These are phyloP conservation scores for Lactarius quietus DNA, from an alignment of 768 basidiomycete species.

Conservation along the genomic window DNA sequence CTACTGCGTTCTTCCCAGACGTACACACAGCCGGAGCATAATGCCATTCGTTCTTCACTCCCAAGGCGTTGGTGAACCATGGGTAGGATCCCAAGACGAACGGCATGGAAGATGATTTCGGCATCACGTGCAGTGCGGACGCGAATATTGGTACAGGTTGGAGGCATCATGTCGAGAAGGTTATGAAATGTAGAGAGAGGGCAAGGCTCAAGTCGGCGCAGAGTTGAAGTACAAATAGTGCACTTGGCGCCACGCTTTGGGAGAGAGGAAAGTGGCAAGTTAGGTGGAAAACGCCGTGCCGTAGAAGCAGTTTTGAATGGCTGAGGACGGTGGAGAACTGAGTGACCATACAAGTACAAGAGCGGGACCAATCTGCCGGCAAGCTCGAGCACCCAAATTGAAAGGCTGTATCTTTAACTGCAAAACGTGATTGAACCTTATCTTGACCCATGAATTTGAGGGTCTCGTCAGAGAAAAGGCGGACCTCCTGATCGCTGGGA, in stretches of 20 bases:
- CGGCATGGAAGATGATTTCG: constrained; percentile 40
- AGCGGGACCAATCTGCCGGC: constrained; percentile 19
- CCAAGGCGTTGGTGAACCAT: constrained; percentile 40
- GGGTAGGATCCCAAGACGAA: constrained; percentile 32
- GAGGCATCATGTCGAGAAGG: constrained; percentile 32
- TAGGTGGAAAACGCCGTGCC: constrained; percentile 17
- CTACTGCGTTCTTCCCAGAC: constrained; percentile 39
- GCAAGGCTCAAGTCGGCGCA: constrained; percentile 18
- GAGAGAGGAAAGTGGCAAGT: constrained; percentile 14
- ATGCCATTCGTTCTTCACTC: constrained; percentile 37
- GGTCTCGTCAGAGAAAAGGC: constrained; percentile 21
- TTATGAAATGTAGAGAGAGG: constrained; percentile 13
- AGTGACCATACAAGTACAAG: constrained; percentile 27
- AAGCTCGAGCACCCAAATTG: constrained; percentile 26
- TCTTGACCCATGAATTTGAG: constrained; percentile 23
- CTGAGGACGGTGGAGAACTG: not conserved
- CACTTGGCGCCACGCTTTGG: constrained; percentile 16
- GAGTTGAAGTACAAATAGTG: constrained; percentile 22
- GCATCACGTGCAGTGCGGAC: constrained; percentile 38
- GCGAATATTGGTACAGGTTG: constrained; percentile 37
- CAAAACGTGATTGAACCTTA: constrained; percentile 29
- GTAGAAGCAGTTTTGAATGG: constrained; percentile 19
- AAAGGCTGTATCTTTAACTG: constrained; percentile 30
- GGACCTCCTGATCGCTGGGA: constrained; percentile 25
- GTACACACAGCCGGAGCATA: constrained; percentile 37